Percentiles rank a stretch among this genome's conserved stretches.
Evolutionary conservation across 192 early-diverging fungal genomes (phyloP).

Genomic region (Entophlyctis luteolus): DNA sequence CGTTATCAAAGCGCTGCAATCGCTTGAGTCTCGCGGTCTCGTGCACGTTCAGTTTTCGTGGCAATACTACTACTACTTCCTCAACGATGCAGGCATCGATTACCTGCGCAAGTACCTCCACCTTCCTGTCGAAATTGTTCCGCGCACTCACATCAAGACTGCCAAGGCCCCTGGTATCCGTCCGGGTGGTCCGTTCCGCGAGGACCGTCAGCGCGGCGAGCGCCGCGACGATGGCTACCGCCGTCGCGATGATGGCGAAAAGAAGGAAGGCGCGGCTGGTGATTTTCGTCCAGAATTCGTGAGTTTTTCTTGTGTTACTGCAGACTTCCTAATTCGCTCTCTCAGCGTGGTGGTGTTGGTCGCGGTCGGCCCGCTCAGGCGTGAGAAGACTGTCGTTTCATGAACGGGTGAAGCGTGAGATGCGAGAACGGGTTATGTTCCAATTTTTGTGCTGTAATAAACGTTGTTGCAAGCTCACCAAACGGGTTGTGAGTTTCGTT

Average conservation of each 20-base stretch:
- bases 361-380: slow-evolving; percentile 56
- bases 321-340: background rate
- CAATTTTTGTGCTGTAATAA: too few relatives aligned
- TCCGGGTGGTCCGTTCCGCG: slow-evolving; percentile 66
- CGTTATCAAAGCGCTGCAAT: slow-evolving; percentile 99
- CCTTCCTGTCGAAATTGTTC: slow-evolving; percentile 95
- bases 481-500: too few relatives aligned
- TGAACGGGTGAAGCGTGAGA: too few relatives aligned
- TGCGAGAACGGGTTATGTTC: too few relatives aligned
- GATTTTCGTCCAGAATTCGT: slow-evolving; percentile 96
- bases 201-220: slow-evolving; percentile 52
- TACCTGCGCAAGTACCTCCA: slow-evolving; percentile 95
- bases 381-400: too few relatives aligned
- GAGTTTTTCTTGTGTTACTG: slow-evolving; percentile 25
- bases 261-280: slow-evolving; percentile 86
- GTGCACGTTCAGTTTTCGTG: slow-evolving; percentile 98
- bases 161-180: slow-evolving; percentile 70
- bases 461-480: too few relatives aligned
- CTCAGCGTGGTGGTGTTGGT: slow-evolving; percentile 80
- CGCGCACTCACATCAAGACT: slow-evolving; percentile 94
- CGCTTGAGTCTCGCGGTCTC: slow-evolving; percentile 84
- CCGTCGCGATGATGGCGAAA: slow-evolving; percentile 75
- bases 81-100: slow-evolving; percentile 96
- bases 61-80: slow-evolving; percentile 99
- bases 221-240: slow-evolving; percentile 78